Evolutionary conservation across 495 filamentous ascomycete genomes (phyloP).

Genomic region (Aspergillus nanangensis): DNA sequence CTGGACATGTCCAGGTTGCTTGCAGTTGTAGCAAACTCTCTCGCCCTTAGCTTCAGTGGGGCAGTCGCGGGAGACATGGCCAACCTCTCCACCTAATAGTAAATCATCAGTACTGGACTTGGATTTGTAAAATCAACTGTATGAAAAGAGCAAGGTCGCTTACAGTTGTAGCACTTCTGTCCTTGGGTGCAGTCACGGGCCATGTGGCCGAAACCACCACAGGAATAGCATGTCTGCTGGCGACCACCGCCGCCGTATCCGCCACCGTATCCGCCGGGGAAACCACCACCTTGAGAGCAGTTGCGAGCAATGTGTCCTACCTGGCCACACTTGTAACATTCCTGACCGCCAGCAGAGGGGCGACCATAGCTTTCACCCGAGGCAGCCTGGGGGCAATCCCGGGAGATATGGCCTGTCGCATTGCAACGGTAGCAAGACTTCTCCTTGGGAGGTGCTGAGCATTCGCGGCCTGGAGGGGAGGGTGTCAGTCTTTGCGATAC

Average conservation of each 20-base stretch:
- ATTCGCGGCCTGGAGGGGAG: conserved; percentile 69
- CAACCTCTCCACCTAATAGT: conserved; percentile 69
- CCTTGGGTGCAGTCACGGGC: conserved; percentile 97
- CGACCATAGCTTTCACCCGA: conserved; percentile 46
- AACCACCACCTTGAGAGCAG: conserved; percentile 67
- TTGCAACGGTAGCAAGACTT: conserved; percentile 96
- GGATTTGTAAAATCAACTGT: conserved; percentile 8
- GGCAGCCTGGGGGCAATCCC: conserved; percentile 71
- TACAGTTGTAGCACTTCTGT: conserved; percentile 99
- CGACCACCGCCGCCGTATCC: conserved; percentile 48
- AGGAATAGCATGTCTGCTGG: conserved; percentile 90
- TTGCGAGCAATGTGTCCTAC: conserved; percentile 96
- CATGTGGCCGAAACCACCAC: conserved; percentile 95
- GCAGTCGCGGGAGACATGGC: conserved; percentile 93
- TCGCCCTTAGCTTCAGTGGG: conserved; percentile 82
- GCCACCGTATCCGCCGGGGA: conserved; percentile 42
- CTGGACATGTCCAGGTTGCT: conserved; percentile 96
- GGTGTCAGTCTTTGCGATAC: neutral
- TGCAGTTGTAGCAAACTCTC: conserved; percentile 99
- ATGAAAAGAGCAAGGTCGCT: too few relatives aligned
- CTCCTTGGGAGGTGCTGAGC: conserved; percentile 83
- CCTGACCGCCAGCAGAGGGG: conserved; percentile 52
- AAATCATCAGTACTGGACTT: too few relatives aligned
- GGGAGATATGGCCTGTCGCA: conserved; percentile 83
- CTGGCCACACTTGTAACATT: conserved; percentile 99